phyloP scores from a whole-genome alignment of 495 filamentous ascomycete species.

The Aspergillus egyptiacus region DNA sequence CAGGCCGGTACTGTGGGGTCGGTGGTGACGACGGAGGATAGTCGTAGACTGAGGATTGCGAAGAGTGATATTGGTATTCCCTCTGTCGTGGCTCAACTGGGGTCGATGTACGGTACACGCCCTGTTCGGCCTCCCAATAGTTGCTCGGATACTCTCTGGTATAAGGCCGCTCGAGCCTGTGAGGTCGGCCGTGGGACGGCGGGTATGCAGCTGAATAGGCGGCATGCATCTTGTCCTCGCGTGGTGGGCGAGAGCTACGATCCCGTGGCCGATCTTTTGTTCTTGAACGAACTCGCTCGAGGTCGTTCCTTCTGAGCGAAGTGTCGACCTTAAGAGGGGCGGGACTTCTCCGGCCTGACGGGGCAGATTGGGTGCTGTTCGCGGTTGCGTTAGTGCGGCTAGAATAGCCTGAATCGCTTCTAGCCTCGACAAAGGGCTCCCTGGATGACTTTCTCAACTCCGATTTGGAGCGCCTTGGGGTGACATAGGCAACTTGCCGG shows the following conservation, averaged over 20 bases:
- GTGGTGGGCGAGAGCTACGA: slow-evolving; percentile 24
- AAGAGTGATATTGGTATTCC: slow-evolving; percentile 26
- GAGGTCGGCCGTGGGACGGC: slow-evolving; percentile 28
- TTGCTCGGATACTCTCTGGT: slow-evolving; percentile 25
- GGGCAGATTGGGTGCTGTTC: slow-evolving; percentile 49
- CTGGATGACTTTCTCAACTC: slow-evolving; percentile 30
- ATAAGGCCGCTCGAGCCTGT: slow-evolving; percentile 29
- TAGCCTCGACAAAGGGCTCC: slow-evolving; percentile 40
- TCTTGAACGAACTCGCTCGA: slow-evolving; percentile 28
- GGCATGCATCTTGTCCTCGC: slow-evolving; percentile 36
- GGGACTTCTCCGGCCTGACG: slow-evolving; percentile 41
- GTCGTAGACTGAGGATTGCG: slow-evolving; percentile 27
- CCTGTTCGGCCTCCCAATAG: slow-evolving; percentile 31
- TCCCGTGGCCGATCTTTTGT: slow-evolving; percentile 33
- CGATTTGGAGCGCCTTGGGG: slow-evolving; percentile 49
- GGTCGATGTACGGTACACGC: slow-evolving; percentile 28
- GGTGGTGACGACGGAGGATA: slow-evolving; percentile 29
- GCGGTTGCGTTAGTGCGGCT: slow-evolving; percentile 55
- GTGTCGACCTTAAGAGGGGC: slow-evolving; percentile 38
- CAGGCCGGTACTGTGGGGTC: slow-evolving; percentile 21
- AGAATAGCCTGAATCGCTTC: slow-evolving; percentile 61
- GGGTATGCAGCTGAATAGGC: slow-evolving; percentile 30
- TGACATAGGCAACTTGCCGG: slow-evolving; percentile 47
- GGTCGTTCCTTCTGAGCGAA: slow-evolving; percentile 27
- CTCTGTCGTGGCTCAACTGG: slow-evolving; percentile 29